Base-by-base conservation (phyloP, 2,329 filamentous ascomycete genomes). In the Beauveria sp. region DNA sequence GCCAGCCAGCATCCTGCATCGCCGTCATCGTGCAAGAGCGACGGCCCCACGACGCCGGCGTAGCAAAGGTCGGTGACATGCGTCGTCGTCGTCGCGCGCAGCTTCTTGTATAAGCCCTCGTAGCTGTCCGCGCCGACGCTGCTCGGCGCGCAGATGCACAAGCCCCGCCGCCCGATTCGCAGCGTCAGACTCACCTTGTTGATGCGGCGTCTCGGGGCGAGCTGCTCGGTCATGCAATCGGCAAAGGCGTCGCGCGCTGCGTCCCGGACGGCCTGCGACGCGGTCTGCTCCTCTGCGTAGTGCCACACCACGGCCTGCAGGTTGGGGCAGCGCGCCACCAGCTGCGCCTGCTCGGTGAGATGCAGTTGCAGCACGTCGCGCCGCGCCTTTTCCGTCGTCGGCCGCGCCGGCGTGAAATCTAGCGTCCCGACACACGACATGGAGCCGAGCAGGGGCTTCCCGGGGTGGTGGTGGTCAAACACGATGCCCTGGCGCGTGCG, bases 341-440 rank as follows among this genome's bases (percentile, higher is more conserved):
- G 48, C 7, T 5, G 8, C 5, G 48, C 48, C 45, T 60, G 57
- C 16, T 52, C 49, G 38, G 31, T 18, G 24, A 60, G 50, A 16
- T 60, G 49, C 28, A 60, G 40, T 16, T 52, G 56, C 34, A 60
- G 46, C 22, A 60, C 22, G 10, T 60, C 18, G 22, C 48, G 56
- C 38, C 48, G 18, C 16, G 12, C 24, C 24, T 24, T 31, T 43
- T 58, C 55, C 3, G 31, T 42, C 7, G 14, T n/a, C 6, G 48
- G 38, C 46, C 18, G n/a, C 38, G n/a, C 12, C 5, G 24, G 48
- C 24, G 58, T 53, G n/a, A 60, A 60, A n/a, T 53, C 42, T 6
- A 60, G 28, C 16, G 9, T 53, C 40, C 28, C 26, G 40, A 51
- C 48, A 26, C 56, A 54, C 2, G 40, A 6, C 12, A 14, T 31